phyloP scores from a whole-genome alignment of 208 protist species.

The Naegleria gruberi region DNA sequence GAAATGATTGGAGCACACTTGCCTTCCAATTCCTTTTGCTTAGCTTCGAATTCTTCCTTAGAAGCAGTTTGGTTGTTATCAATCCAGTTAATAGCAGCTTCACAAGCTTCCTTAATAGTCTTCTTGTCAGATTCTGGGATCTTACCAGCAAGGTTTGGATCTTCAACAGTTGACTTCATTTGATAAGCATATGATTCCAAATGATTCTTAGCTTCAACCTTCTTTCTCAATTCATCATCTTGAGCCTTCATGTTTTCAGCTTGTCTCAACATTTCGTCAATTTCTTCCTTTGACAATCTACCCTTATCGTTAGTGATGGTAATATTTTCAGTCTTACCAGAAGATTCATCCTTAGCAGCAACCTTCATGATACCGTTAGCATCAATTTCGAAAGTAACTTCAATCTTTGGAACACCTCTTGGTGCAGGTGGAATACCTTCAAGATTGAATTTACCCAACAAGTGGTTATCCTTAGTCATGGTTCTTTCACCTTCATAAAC shows the following conservation, averaged over 20 bases:
- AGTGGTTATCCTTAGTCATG: conserved; percentile 86
- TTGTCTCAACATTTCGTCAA: conserved; percentile 63
- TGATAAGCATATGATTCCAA: conserved; percentile 81
- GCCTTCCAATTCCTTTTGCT: conserved; percentile 75
- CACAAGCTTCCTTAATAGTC: conserved; percentile 52
- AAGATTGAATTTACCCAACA: conserved; percentile 87
- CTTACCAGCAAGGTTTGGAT: conserved; percentile 60
- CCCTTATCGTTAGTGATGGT: conserved; percentile 62
- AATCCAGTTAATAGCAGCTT: conserved; percentile 68
- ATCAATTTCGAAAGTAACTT: conserved; percentile 75
- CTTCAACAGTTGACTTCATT: conserved; percentile 66
- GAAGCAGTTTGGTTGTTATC: conserved; percentile 60
- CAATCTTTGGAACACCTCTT: conserved; percentile 76
- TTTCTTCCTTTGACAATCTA: conserved; percentile 60
- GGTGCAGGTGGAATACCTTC: conserved; percentile 69
- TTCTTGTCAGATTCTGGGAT: conserved; percentile 48
- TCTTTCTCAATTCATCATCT: conserved; percentile 60
- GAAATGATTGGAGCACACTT: too few relatives aligned
- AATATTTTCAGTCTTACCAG: conserved; percentile 62
- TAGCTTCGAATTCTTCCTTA: conserved; percentile 64
- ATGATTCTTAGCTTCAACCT: conserved; percentile 64
- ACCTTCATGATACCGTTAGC: conserved; percentile 79
- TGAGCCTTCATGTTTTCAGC: conserved; percentile 59
- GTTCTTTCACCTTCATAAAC: conserved; percentile 87
- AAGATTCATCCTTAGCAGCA: conserved; percentile 68